These are phyloP conservation scores for Aspergillus ellipticus DNA, from an alignment of 495 filamentous ascomycete genomes.

Conservation along the genomic window DNA sequence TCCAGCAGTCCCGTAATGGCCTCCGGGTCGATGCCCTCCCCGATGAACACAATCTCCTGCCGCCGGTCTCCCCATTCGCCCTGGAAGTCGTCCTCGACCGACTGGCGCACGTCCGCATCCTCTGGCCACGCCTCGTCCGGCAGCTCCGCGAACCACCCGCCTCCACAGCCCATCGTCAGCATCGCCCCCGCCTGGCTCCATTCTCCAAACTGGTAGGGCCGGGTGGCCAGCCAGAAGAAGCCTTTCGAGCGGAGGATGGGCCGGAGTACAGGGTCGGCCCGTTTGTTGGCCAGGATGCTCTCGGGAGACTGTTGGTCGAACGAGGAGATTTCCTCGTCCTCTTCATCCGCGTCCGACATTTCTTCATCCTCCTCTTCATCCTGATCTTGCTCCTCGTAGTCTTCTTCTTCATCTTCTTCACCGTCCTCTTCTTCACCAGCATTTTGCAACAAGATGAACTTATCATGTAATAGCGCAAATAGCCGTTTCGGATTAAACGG, in stretches of 20 bases:
- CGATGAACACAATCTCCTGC: constrained; percentile 60
- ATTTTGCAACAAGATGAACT: constrained; percentile 51
- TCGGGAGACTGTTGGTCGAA: constrained; percentile 34
- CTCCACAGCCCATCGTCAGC: constrained; percentile 51
- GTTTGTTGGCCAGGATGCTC: constrained; percentile 42
- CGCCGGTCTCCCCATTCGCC: constrained; percentile 56
- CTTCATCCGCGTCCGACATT: constrained; percentile 36
- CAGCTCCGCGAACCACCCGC: constrained; percentile 51
- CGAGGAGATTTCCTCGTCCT: constrained; percentile 26
- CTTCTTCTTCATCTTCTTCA: constrained; percentile 31
- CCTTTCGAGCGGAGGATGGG: constrained; percentile 46
- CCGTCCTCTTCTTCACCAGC: constrained; percentile 37
- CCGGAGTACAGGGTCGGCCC: constrained; percentile 36
- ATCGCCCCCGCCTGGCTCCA: constrained; percentile 61
- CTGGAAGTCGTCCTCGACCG: constrained; percentile 43
- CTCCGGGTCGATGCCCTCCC: constrained; percentile 45
- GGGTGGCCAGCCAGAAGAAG: constrained; percentile 45
- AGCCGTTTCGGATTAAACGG: constrained; percentile 52
- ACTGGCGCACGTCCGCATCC: constrained; percentile 37
- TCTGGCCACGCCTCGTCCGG: constrained; percentile 43
- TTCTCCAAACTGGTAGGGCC: constrained; percentile 47
- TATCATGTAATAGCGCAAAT: constrained; percentile 48
- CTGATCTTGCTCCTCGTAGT: constrained; percentile 32
- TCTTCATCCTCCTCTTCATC: constrained; percentile 34
- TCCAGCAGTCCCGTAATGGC: constrained; percentile 43